These are phyloP conservation scores for Gardenia jasminoides DNA, from an alignment of 257 asterid species.

Conservation along the genomic window DNA sequence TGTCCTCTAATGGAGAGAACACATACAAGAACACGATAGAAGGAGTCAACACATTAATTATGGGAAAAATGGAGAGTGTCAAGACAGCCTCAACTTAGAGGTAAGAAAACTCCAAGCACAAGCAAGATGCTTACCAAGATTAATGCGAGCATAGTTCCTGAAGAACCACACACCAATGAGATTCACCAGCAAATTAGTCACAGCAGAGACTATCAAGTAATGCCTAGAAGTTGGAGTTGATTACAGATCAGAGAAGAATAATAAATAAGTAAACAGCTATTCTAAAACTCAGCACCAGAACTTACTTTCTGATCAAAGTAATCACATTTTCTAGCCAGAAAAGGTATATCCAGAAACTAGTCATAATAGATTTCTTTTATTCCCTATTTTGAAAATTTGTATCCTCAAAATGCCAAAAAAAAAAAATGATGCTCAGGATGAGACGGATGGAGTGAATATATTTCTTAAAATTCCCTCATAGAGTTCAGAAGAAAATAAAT, in stretches of 20 bases:
- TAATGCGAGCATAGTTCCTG: slow-evolving; percentile 90
- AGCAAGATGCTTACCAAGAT: slow-evolving; percentile 59
- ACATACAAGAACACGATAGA: background rate
- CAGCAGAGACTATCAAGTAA: slow-evolving; percentile 89
- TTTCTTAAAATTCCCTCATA: too few relatives aligned
- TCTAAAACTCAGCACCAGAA: slow-evolving; percentile 11
- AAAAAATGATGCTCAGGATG: too few relatives aligned
- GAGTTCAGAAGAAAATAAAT: too few relatives aligned
- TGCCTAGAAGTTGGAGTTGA: slow-evolving; percentile 53
- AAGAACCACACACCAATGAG: slow-evolving; percentile 98
- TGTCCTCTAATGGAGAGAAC: background rate
- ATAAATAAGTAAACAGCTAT: background rate
- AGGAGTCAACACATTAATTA: background rate
- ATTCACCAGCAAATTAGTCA: slow-evolving; percentile 89
- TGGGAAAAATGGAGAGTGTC: too few relatives aligned
- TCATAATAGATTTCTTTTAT: too few relatives aligned
- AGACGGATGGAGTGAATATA: too few relatives aligned
- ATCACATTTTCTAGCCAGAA: background rate
- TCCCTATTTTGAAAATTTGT: too few relatives aligned
- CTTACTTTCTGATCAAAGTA: background rate
- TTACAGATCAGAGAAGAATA: slow-evolving; percentile 12
- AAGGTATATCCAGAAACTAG: too few relatives aligned
- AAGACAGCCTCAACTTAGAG: background rate
- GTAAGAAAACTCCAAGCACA: slow-evolving; percentile 7
- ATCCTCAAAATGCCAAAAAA: too few relatives aligned